Conservation (phyloP, 805 yeast genomes). For the Yarrowia hollandica region DNA sequence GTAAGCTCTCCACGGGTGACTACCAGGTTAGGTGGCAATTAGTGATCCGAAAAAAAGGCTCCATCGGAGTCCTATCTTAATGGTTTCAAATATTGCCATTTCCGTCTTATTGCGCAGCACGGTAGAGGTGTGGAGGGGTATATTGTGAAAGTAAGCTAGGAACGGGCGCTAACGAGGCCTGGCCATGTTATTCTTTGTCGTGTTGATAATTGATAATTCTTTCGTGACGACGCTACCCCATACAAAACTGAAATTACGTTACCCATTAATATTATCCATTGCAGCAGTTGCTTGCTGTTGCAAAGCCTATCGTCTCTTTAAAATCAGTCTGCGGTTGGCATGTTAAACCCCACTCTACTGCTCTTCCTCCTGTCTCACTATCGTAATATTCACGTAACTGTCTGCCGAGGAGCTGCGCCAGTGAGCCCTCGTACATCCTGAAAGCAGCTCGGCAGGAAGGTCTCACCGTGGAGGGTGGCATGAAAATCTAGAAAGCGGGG, state of each 20-base stretch:
- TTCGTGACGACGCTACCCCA: slow-evolving; percentile 7
- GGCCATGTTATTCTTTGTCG: too few species aligned
- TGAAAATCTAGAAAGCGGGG: slow-evolving; percentile 18
- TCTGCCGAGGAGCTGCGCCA: slow-evolving; percentile 1
- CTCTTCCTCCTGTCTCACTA: not conserved
- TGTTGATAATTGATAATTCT: too few species aligned
- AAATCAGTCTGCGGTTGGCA: slow-evolving; percentile 1
- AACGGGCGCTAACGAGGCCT: not conserved
- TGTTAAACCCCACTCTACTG: not conserved
- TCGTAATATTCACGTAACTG: not conserved
- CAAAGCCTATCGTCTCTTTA: slow-evolving; percentile 1
- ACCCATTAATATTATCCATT: not conserved
- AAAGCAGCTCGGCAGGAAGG: slow-evolving; percentile 8
- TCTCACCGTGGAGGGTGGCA: slow-evolving; percentile 6
- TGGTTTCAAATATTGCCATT: too few species aligned
- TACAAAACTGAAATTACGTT: not conserved
- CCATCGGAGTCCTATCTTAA: not conserved
- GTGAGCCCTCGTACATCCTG: too few species aligned
- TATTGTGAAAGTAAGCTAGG: not conserved
- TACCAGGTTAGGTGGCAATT: too few species aligned
- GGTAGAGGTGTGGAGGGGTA: slow-evolving; percentile 17
- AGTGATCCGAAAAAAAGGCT: slow-evolving; percentile 5
- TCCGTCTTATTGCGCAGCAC: too few species aligned
- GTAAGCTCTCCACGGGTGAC: slow-evolving; percentile 15
- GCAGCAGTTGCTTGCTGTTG: slow-evolving; percentile 10